Conservation (phyloP, 441 rosid genomes). For the Eruca vesicaria region DNA sequence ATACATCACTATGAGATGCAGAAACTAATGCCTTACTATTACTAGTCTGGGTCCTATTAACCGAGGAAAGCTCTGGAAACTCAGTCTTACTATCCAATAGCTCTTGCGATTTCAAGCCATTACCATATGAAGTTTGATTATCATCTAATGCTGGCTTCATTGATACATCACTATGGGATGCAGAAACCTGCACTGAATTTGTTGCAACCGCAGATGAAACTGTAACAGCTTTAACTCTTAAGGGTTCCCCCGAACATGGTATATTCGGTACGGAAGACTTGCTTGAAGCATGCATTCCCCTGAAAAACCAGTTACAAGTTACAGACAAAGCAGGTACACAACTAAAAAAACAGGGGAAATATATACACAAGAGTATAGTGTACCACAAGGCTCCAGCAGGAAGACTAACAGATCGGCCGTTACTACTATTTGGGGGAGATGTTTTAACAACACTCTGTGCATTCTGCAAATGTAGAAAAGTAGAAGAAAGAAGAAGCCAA, state of each 20-base stretch:
- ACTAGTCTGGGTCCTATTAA: conserved; percentile 31
- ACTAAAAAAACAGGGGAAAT: background rate
- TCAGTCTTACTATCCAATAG: conserved; percentile 24
- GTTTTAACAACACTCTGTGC: conserved; percentile 27
- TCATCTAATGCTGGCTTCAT: conserved; percentile 27
- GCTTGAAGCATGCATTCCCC: conserved; percentile 58
- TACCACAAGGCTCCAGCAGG: conserved; percentile 65
- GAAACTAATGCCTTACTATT: conserved; percentile 36
- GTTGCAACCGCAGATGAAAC: conserved; percentile 18
- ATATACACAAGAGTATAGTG: conserved; percentile 1
- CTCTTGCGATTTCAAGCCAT: conserved; percentile 22
- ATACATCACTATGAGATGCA: conserved; percentile 13
- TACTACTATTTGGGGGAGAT: conserved; percentile 38
- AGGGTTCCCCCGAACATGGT: conserved; percentile 37
- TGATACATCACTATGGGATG: conserved; percentile 12
- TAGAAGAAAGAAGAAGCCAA: background rate
- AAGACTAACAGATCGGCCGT: conserved; percentile 37
- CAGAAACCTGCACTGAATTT: conserved; percentile 22
- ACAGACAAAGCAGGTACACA: conserved; percentile 8
- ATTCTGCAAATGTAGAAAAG: conserved; percentile 29
- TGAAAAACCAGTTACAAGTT: conserved; percentile 27
- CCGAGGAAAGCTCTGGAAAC: conserved; percentile 30
- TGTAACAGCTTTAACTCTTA: conserved; percentile 21
- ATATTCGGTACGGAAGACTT: conserved; percentile 38
- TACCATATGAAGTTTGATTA: conserved; percentile 22